Percentiles rank a stretch among this genome's conserved stretches.
These are phyloP conservation scores for Beauveria caledonica DNA, from an alignment of 2,329 filamentous ascomycete genomes.

Conservation along the genomic window DNA sequence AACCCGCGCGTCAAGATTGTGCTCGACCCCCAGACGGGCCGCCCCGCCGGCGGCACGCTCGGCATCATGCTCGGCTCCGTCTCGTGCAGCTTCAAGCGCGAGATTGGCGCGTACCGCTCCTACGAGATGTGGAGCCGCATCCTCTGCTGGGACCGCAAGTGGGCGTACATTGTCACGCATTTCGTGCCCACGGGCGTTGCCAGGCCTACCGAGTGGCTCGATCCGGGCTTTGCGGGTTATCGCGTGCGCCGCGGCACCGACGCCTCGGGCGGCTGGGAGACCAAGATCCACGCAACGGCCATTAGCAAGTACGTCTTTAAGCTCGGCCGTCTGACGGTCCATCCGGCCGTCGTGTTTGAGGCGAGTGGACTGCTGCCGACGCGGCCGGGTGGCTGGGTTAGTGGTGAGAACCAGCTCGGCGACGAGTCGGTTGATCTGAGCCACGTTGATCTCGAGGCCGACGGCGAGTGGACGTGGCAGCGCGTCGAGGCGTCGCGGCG, in stretches of 20 bases:
- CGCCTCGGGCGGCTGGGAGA: constrained; percentile 41
- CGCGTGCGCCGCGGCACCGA: constrained; percentile 31
- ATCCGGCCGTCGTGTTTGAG: constrained; percentile 67
- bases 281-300: constrained; percentile 61
- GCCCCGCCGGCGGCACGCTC: constrained; percentile 44
- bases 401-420: constrained; percentile 35
- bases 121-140: constrained; percentile 70
- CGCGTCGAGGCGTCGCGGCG: constrained; percentile 46
- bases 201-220: constrained; percentile 45
- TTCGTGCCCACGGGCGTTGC: constrained; percentile 58
- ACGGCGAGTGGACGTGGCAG: constrained; percentile 49
- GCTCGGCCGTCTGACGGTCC: constrained; percentile 71
- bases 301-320: constrained; percentile 79
- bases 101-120: constrained; percentile 59
- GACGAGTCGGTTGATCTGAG: constrained; percentile 30
- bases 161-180: constrained; percentile 68
- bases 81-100: constrained; percentile 63
- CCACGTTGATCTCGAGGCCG: constrained; percentile 25
- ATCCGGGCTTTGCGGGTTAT: constrained; percentile 34
- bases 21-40: constrained; percentile 36
- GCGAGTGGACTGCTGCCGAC: constrained; percentile 67
- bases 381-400: constrained; percentile 57
- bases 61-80: constrained; percentile 65
- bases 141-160: constrained; percentile 71
- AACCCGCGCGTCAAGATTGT: constrained; percentile 45